Conservation (phyloP, 495 filamentous ascomycete species). For the Talaromyces proteolyticus region DNA sequence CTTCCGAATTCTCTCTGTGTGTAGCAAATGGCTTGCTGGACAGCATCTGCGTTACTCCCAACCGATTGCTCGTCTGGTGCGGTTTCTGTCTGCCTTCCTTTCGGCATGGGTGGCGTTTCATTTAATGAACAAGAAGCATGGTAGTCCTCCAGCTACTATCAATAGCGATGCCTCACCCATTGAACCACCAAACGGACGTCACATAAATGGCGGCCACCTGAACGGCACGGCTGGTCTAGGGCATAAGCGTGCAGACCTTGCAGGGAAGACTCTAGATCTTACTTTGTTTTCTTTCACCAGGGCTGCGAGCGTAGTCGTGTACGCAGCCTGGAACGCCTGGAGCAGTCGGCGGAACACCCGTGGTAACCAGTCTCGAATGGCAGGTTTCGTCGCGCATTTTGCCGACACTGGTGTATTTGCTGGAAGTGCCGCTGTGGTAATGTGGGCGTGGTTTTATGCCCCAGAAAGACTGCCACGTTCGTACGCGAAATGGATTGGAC, state of each 20-base stretch:
- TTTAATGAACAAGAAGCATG: constrained; percentile 36
- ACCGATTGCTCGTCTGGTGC: constrained; percentile 20
- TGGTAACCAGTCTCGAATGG: constrained; percentile 44
- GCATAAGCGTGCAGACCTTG: constrained; percentile 31
- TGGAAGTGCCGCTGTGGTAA: constrained; percentile 69
- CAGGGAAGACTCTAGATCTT: constrained; percentile 79
- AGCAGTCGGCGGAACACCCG: constrained; percentile 18
- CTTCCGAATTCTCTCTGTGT: constrained; percentile 23
- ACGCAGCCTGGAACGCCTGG: constrained; percentile 56
- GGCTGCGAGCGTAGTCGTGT: constrained; percentile 67
- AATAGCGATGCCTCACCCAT: not conserved
- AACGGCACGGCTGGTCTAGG: constrained; percentile 11
- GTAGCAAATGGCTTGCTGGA: constrained; percentile 11
- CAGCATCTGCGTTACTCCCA: constrained; percentile 12
- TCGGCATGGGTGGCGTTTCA: constrained; percentile 43
- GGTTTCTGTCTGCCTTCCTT: constrained; percentile 34
- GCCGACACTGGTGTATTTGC: constrained; percentile 73
- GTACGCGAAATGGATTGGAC: constrained; percentile 83
- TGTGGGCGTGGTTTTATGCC: constrained; percentile 86
- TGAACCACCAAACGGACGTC: too few species aligned
- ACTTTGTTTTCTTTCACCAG: constrained; percentile 74
- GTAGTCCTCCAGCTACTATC: not conserved
- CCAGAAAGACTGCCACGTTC: constrained; percentile 63
- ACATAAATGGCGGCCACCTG: constrained; percentile 31
- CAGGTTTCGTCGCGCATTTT: constrained; percentile 44